Base-by-base conservation (phyloP, 1,139 yeast genomes). In the Geotrichum klebahnii region DNA sequence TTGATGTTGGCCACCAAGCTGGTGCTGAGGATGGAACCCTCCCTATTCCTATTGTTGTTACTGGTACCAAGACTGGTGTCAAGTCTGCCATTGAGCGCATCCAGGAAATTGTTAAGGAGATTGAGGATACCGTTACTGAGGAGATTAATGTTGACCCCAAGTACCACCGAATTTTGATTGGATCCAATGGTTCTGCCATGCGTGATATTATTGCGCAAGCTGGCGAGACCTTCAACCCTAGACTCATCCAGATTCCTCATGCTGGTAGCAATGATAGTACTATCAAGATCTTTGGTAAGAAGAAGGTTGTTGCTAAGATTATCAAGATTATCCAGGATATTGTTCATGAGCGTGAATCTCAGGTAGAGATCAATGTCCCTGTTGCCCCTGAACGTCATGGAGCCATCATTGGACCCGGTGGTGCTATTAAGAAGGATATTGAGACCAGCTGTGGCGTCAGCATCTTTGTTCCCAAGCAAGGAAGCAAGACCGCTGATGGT, bases 41-140 rank as follows among this genome's bases (percentile, higher is more conserved):
- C 19, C 29, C 43, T 52, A 81, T 81, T 43, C 82, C 80, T 52
- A 75, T 92, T 55, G 82, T 78, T 59, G 75, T 94, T 57, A 78
- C 82, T 42, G 98, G 99, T 57, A 80, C 95, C 48, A 83, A 81
- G 69, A 66, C 79, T 39, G 88, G 84, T n/a, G 83, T 92, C 61
- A 80, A 81, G 64, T 82, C 80, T 54, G 97, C 97, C 20, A 74
- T 75, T 53, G 70, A 74, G 33, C 78, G 76, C 61, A 82, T 94
- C 59, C 72, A 77, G 53, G 78, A 72, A 22, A 79, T 89, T 59
- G 79, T 86, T 48, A 74, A 76, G 40, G 88, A 84, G 59, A 74
- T 82, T 50, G 80, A 83, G 57, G 88, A 87, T 69, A 75, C 75
- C 53, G 76, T 80, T 37, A 77, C 82, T 31, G 78, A 77, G 54